Percentiles rank a stretch among this genome's conserved stretches.
These are phyloP conservation scores for Curvularia verruculosa DNA, from an alignment of 2,329 filamentous ascomycete genomes.

Conservation along the genomic window DNA sequence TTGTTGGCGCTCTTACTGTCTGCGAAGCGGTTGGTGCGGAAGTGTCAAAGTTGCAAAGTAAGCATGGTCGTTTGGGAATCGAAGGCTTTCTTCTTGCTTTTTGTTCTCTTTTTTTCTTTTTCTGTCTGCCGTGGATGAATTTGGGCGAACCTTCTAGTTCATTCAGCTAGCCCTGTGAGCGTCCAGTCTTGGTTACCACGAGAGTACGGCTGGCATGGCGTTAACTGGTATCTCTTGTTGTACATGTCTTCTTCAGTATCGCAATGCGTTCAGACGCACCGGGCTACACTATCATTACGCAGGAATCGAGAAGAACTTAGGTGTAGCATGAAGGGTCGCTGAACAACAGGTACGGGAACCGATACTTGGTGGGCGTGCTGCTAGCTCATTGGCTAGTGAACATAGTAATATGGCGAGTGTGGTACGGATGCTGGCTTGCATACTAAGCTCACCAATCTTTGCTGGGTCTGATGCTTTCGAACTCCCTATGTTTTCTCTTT, in stretches of 20 bases:
- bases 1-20: neutral
- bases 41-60: neutral
- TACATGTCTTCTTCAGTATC: neutral
- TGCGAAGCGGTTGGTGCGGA: neutral
- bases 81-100: neutral
- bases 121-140: neutral
- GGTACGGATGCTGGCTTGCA: conserved; percentile 6
- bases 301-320: neutral
- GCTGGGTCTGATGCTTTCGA: conserved; percentile 5
- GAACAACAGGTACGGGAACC: neutral
- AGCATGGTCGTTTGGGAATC: neutral
- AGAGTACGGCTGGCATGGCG: neutral
- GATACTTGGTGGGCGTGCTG: neutral
- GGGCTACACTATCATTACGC: neutral
- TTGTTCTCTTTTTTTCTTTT: neutral
- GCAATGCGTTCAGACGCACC: neutral
- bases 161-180: neutral
- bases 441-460: conserved; percentile 7
- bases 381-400: conserved; percentile 7
- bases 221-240: neutral
- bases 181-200: neutral
- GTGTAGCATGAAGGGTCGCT: neutral
- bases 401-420: neutral
- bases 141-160: neutral
- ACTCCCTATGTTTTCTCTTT: neutral